Conservation (phyloP, 805 yeast species). For the Komagataella kurtzmanii region DNA sequence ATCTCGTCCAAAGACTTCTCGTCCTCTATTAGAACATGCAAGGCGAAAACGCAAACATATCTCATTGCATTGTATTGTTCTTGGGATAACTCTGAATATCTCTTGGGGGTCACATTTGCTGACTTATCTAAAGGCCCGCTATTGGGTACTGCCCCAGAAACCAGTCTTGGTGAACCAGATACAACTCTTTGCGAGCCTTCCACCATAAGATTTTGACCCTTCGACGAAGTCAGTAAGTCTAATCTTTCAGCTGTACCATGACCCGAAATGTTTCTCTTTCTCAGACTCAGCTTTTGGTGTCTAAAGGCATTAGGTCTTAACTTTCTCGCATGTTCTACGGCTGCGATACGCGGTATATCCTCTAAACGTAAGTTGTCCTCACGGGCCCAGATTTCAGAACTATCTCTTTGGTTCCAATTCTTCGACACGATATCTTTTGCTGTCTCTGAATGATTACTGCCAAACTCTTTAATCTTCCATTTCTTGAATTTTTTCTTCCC, state of each 20-base stretch:
- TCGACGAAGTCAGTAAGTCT: conserved; percentile 21
- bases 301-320: conserved; percentile 86
- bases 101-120: conserved; percentile 21
- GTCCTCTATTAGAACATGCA: conserved; percentile 18
- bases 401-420: conserved; percentile 26
- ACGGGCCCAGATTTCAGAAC: conserved; percentile 58
- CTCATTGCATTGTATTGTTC: conserved; percentile 45
- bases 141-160: conserved; percentile 2
- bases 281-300: conserved; percentile 36
- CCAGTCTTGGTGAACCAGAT: neutral
- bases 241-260: conserved; percentile 10
- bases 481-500: conserved; percentile 15
- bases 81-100: conserved; percentile 51
- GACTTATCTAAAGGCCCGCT: neutral
- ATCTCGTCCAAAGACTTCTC: conserved; percentile 24
- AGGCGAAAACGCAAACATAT: conserved; percentile 44
- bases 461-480: conserved; percentile 12
- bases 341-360: conserved; percentile 93
- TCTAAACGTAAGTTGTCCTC: conserved; percentile 85
- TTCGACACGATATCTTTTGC: conserved; percentile 5
- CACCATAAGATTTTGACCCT: conserved; percentile 13
- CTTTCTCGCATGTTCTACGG: conserved; percentile 92
- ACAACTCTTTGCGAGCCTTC: neutral
- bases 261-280: neutral
- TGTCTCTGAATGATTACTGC: neutral